Base-by-base conservation (phyloP, 108 stramenopile species). In the Cyclotella cryptica region DNA sequence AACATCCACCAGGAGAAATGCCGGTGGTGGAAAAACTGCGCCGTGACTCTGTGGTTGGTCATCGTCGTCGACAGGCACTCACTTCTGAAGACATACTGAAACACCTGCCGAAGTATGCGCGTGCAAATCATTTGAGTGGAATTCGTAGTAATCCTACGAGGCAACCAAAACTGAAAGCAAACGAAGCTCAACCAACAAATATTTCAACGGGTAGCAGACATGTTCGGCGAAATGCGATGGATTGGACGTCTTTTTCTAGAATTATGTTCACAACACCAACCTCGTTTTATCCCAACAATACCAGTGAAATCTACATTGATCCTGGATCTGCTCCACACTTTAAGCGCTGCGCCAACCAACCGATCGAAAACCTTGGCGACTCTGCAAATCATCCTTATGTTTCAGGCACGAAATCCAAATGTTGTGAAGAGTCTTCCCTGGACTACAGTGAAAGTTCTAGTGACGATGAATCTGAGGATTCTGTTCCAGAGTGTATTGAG, bases 121-220 rank as follows among this genome's bases (percentile, higher is more conserved):
- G 47, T 49, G 47, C 47, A n/a, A n/a, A 49, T 49, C 47, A 49
- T 49, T 49, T 49, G 47, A 49, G n/a, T 49, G 47, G 47, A 49
- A 17, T 9, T n/a, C 6, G 3, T 49, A 9, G 47, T 49, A 49
- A 49, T 7, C 15, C 47, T 3, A 3, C 15, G 9, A 49, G 2
- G 9, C 47, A 3, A 49, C 6, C n/a, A 49, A n/a, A 49, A n/a
- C 1, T 3, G 47, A 49, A 17, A 9, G 1, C 2, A 7, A 17
- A 17, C n/a, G 47, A 17, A 9, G 9, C 15, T 3, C 47, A n/a
- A n/a, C 3, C 35, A 35, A 6, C 35, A 2, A 2, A 35, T 2
- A 35, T 6, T 35, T 35, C 35, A 35, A 5, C 35, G 2, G 4
- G 35, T 35, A 35, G 35, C 35, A 6, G 47, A n/a, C 47, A 49